Evolutionary conservation across 2,329 filamentous ascomycete species (phyloP).

Genomic region (Dryadomyces sulphureus): DNA sequence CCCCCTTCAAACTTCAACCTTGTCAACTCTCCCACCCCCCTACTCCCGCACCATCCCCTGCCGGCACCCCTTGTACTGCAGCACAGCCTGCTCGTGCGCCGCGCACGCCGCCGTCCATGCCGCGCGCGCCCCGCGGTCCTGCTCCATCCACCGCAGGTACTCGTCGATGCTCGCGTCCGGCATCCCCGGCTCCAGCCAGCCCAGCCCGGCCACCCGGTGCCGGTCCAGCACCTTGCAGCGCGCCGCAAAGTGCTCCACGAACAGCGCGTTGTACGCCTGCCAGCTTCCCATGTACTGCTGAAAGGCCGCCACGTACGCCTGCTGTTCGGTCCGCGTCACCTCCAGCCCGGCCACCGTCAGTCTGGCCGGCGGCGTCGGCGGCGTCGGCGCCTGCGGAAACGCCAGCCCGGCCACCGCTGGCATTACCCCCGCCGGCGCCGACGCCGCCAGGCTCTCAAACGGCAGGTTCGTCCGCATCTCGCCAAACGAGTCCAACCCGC

Average conservation of each 20-base stretch:
- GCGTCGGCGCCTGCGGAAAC: slow-evolving; percentile 33
- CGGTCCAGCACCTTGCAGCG: slow-evolving; percentile 28
- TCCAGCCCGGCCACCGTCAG: slow-evolving; percentile 28
- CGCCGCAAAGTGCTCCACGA: slow-evolving; percentile 40
- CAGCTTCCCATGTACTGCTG: slow-evolving; percentile 37
- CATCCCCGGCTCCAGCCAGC: slow-evolving; percentile 25
- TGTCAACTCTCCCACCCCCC: neutral
- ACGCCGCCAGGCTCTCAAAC: slow-evolving; percentile 34
- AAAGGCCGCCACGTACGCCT: slow-evolving; percentile 38
- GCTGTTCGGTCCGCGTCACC: slow-evolving; percentile 28
- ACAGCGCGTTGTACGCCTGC: slow-evolving; percentile 32
- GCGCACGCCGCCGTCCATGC: slow-evolving; percentile 46
- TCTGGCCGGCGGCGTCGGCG: slow-evolving; percentile 30
- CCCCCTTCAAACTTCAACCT: too few relatives aligned
- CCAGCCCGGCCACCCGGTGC: slow-evolving; percentile 23
- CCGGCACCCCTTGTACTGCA: slow-evolving; percentile 37
- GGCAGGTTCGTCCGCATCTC: slow-evolving; percentile 43
- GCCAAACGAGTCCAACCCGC: slow-evolving; percentile 36
- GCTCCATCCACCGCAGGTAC: slow-evolving; percentile 45
- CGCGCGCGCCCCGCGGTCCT: slow-evolving; percentile 48
- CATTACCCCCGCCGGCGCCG: neutral
- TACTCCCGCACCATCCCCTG: slow-evolving; percentile 24
- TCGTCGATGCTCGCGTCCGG: slow-evolving; percentile 33
- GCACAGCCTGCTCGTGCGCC: slow-evolving; percentile 43
- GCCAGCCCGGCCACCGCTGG: slow-evolving; percentile 4